These are phyloP conservation scores for Botrytis galanthina DNA, from an alignment of 2,329 filamentous ascomycete genomes.

Conservation along the genomic window DNA sequence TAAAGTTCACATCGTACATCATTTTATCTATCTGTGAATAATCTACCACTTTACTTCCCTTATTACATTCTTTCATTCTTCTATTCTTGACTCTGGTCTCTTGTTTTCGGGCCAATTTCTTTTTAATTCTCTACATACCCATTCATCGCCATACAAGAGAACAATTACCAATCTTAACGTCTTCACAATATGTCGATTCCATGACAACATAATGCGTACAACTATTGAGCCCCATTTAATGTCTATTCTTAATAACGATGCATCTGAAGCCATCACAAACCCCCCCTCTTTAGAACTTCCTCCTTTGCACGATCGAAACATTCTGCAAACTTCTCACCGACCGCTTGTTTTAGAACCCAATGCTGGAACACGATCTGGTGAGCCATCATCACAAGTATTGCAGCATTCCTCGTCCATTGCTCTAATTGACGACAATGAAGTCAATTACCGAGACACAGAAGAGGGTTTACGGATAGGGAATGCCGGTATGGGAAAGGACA, in stretches of 20 bases:
- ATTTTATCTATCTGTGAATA: neutral
- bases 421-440: constrained; percentile 38
- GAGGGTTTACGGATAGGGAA: constrained; percentile 15
- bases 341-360: constrained; percentile 52
- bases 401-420: constrained; percentile 26
- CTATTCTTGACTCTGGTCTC: neutral
- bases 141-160: neutral
- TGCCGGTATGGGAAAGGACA: neutral
- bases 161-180: neutral
- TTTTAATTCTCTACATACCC: neutral
- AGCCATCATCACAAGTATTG: constrained; percentile 25
- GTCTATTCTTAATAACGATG: constrained; percentile 60
- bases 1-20: neutral
- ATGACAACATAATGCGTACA: constrained; percentile 32
- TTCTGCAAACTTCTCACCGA: constrained; percentile 45
- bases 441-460: constrained; percentile 20
- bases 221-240: constrained; percentile 67
- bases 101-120: neutral
- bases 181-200: constrained; percentile 2
- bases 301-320: constrained; percentile 50
- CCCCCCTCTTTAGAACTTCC: constrained; percentile 51
- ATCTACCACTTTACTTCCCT: neutral
- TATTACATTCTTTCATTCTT: neutral
- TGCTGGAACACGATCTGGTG: constrained; percentile 38
- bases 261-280: constrained; percentile 38